Conservation (phyloP, 768 basidiomycete genomes). For the Xerocomellus chrysenteron region DNA sequence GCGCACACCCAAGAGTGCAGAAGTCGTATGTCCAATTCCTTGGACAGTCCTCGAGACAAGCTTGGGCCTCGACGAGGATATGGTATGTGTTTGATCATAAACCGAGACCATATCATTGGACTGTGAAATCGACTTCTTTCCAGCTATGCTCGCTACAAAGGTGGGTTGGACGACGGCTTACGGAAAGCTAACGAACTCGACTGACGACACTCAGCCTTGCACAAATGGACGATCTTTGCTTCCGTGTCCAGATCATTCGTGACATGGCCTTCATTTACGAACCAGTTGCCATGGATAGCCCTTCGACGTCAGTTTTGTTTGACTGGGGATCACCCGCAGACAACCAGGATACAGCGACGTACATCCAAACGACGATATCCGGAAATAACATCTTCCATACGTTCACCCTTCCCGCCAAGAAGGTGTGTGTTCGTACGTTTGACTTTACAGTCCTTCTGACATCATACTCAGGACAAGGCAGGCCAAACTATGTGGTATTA, state of each 20-base stretch:
- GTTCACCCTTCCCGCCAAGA: conserved; percentile 47
- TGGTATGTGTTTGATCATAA: conserved; percentile 33
- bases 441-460: conserved; percentile 4
- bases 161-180: conserved; percentile 9
- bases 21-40: conserved; percentile 32
- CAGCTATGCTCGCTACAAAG: conserved; percentile 32
- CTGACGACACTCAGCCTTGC: conserved; percentile 30
- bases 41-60: conserved; percentile 25
- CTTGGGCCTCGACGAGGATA: conserved; percentile 39
- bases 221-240: conserved; percentile 38
- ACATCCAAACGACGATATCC: conserved; percentile 31
- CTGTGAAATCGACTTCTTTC: not conserved
- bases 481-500: conserved; percentile 43
- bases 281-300: conserved; percentile 53
- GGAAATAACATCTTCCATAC: conserved; percentile 43
- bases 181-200: not conserved
- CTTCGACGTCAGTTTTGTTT: conserved; percentile 43
- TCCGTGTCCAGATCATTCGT: conserved; percentile 41
- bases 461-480: conserved; percentile 30
- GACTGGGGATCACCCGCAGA: conserved; percentile 47
- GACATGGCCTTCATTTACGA: conserved; percentile 52
- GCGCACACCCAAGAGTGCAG: conserved; percentile 37
- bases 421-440: conserved; percentile 31
- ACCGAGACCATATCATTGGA: not conserved
- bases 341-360: conserved; percentile 34